Evolutionary conservation across 768 basidiomycete genomes (phyloP).

Genomic region (Suillus hirtellus): DNA sequence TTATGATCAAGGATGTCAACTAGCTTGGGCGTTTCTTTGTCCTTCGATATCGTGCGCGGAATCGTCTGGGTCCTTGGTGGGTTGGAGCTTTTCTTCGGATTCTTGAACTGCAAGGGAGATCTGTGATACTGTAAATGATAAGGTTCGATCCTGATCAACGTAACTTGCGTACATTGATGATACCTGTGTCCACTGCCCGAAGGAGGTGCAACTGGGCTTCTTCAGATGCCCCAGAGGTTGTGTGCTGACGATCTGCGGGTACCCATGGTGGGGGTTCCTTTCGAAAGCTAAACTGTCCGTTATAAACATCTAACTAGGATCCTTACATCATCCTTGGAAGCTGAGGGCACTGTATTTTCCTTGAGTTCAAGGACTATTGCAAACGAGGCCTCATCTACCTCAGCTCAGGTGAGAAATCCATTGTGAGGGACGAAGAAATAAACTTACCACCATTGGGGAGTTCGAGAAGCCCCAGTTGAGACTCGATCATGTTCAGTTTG

Average conservation of each 20-base stretch:
- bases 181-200: slow-evolving; percentile 80
- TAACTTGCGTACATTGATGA: slow-evolving; percentile 58
- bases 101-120: slow-evolving; percentile 80
- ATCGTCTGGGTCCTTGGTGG: slow-evolving; percentile 11
- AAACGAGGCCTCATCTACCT: slow-evolving; percentile 71
- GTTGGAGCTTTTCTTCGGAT: slow-evolving; percentile 64
- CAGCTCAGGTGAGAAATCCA: slow-evolving; percentile 8
- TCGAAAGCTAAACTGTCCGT: neutral
- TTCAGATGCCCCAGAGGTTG: slow-evolving; percentile 65
- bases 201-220: slow-evolving; percentile 72
- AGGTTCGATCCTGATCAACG: neutral
- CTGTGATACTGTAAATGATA: slow-evolving; percentile 35
- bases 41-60: slow-evolving; percentile 12
- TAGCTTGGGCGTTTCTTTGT: slow-evolving; percentile 15
- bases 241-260: slow-evolving; percentile 68
- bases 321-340: slow-evolving; percentile 46
- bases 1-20: slow-evolving; percentile 3
- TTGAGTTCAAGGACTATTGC: slow-evolving; percentile 80
- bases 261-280: slow-evolving; percentile 80
- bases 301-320: slow-evolving; percentile 7
- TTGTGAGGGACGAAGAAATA: slow-evolving; percentile 7
- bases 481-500: slow-evolving; percentile 77
- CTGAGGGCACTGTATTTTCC: slow-evolving; percentile 60
- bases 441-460: slow-evolving; percentile 43
- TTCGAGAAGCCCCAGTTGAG: slow-evolving; percentile 61